phyloP scores from a whole-genome alignment of 2,329 filamentous ascomycete genomes.

The Fusarium sp. region DNA sequence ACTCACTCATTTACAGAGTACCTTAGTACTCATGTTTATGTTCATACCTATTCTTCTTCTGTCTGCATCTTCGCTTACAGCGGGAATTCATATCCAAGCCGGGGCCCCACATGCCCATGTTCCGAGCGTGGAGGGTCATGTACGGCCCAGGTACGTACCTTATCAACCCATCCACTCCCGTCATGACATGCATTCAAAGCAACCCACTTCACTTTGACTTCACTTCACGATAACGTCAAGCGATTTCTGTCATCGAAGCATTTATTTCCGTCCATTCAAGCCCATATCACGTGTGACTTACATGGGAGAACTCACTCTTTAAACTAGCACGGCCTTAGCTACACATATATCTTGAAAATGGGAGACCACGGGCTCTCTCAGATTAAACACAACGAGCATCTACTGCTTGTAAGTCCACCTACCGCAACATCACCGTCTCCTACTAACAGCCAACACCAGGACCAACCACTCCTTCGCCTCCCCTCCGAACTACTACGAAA shows the following conservation, averaged over 20 bases:
- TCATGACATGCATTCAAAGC: constrained; percentile 26
- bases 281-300: background rate
- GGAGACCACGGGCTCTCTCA: constrained; percentile 73
- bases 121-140: constrained; percentile 17
- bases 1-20: background rate
- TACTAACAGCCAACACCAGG: constrained; percentile 64
- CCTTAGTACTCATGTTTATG: background rate
- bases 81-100: constrained; percentile 13
- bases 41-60: background rate
- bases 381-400: constrained; percentile 80
- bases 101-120: constrained; percentile 33
- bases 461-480: constrained; percentile 93
- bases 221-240: constrained; percentile 44
- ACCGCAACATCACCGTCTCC: constrained; percentile 10
- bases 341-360: constrained; percentile 58
- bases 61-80: constrained; percentile 24
- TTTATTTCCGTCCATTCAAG: background rate
- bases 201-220: constrained; percentile 26
- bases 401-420: constrained; percentile 71
- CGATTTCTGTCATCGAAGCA: constrained; percentile 24
- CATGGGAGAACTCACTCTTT: background rate
- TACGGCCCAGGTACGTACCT: constrained; percentile 37
- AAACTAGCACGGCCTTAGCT: background rate
- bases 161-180: constrained; percentile 12
- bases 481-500: constrained; percentile 93